Conservation (phyloP, 1,139 yeast species). For the Hansenula sp. region DNA sequence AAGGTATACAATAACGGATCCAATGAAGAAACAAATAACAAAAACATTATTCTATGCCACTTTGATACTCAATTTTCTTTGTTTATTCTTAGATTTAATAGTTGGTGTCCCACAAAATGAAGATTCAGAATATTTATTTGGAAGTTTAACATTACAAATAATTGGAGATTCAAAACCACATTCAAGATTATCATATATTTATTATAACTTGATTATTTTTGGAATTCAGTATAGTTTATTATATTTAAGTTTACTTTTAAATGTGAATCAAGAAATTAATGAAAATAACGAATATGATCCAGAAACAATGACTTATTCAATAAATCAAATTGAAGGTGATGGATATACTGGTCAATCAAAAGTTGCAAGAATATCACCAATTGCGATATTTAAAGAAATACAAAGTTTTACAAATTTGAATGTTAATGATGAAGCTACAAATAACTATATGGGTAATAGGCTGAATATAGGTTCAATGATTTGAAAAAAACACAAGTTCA, state of each 20-base stretch:
- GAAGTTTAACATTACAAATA: slow-evolving; percentile 33
- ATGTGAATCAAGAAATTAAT: slow-evolving; percentile 13
- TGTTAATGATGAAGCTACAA: slow-evolving; percentile 5
- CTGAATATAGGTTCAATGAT: not conserved
- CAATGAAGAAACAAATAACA: slow-evolving; percentile 14
- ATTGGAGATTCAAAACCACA: slow-evolving; percentile 37
- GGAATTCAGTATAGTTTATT: slow-evolving; percentile 22
- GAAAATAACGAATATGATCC: slow-evolving; percentile 20
- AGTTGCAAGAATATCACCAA: slow-evolving; percentile 28
- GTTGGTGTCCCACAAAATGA: slow-evolving; percentile 24
- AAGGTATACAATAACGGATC: slow-evolving; percentile 14
- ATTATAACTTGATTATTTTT: slow-evolving; percentile 26
- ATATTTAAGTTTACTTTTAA: slow-evolving; percentile 20
- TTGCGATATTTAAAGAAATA: slow-evolving; percentile 19
- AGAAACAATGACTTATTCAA: slow-evolving; percentile 10
- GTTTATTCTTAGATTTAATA: slow-evolving; percentile 21
- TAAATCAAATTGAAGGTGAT: slow-evolving; percentile 26
- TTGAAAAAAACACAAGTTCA: not conserved
- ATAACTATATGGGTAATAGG: slow-evolving; percentile 3
- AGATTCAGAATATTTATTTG: slow-evolving; percentile 23
- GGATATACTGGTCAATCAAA: slow-evolving; percentile 38
- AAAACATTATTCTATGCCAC: slow-evolving; percentile 14
- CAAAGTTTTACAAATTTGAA: slow-evolving; percentile 8
- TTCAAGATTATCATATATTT: slow-evolving; percentile 23
- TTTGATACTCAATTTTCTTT: slow-evolving; percentile 8